A percentile compares a stretch with the other conserved stretches of the same genome.
These are phyloP conservation scores for Galeopsis tetrahit DNA, from an alignment of 257 asterid genomes.

Conservation along the genomic window DNA sequence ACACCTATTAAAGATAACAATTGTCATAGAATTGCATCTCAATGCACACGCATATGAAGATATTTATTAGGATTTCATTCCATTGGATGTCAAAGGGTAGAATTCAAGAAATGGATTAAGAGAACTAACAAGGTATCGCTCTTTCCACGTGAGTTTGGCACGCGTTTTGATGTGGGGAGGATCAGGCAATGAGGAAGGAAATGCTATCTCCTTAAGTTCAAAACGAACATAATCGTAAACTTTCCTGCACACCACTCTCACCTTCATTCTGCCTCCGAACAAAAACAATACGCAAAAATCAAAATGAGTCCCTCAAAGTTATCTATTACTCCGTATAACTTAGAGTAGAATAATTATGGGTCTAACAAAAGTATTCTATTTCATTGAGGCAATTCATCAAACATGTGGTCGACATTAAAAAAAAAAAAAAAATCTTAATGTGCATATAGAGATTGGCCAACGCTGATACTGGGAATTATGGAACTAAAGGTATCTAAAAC, in stretches of 20 bases:
- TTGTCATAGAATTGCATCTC: too few species aligned
- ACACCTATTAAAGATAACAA: constrained; percentile 44
- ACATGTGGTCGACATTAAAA: constrained; percentile 22
- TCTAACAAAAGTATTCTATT: neutral
- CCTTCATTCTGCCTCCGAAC: constrained; percentile 52
- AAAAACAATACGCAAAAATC: neutral
- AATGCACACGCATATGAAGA: too few species aligned
- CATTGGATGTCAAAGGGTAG: neutral
- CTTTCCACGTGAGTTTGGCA: constrained; percentile 66
- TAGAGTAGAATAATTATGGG: neutral
- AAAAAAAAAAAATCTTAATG: too few species aligned
- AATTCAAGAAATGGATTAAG: neutral
- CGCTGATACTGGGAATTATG: neutral
- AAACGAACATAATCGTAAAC: constrained; percentile 67
- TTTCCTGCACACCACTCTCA: constrained; percentile 66
- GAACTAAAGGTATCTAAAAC: neutral
- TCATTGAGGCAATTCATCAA: constrained; percentile 32
- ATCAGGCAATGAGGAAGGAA: constrained; percentile 90
- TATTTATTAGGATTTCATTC: neutral
- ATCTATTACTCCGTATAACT: neutral
- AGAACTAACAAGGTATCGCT: constrained; percentile 68
- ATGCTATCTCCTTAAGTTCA: constrained; percentile 90
- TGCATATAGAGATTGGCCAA: too few species aligned
- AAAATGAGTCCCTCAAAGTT: neutral
- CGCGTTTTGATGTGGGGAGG: constrained; percentile 79